Evolutionary conservation across 176 grass and related monocot species (phyloP).

Genomic region (Ensete glaucum): DNA sequence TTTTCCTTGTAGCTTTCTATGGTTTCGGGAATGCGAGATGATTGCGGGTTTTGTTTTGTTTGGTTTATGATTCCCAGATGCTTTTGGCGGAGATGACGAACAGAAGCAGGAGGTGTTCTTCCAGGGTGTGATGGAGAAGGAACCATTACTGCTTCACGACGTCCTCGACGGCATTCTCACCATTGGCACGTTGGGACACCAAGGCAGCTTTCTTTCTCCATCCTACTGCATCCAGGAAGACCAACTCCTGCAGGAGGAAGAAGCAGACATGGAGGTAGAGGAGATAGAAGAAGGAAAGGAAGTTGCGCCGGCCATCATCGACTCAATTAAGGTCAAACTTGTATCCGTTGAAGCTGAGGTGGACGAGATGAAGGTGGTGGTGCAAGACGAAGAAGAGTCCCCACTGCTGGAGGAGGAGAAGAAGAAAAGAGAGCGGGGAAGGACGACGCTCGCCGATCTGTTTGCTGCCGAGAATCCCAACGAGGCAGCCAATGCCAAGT

Average conservation of each 20-base stretch:
- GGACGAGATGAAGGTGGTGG: conserved; percentile 18
- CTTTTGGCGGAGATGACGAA: neutral
- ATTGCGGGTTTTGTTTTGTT: neutral
- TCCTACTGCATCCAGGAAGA: conserved; percentile 28
- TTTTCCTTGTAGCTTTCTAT: neutral
- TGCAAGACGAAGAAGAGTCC: conserved; percentile 24
- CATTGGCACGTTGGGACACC: conserved; percentile 76
- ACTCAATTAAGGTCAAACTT: neutral
- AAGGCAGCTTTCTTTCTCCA: conserved; percentile 31
- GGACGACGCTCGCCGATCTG: conserved; percentile 92
- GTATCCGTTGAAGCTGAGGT: neutral
- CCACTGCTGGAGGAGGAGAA: conserved; percentile 56
- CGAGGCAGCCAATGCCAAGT: conserved; percentile 13
- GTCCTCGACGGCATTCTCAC: conserved; percentile 71
- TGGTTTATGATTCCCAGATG: neutral
- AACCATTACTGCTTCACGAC: conserved; percentile 76
- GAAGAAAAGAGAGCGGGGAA: conserved; percentile 53
- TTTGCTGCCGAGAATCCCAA: conserved; percentile 54
- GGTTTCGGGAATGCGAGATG: neutral
- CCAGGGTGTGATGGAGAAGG: conserved; percentile 40
- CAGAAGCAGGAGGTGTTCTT: conserved; percentile 28
- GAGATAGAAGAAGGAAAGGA: conserved; percentile 19
- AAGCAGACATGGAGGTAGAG: conserved; percentile 30
- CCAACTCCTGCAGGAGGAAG: neutral
- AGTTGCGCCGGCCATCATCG: conserved; percentile 15